Evolutionary conservation across 352 stramenopile species (phyloP).

Genomic region (Phytophthora crassamura): DNA sequence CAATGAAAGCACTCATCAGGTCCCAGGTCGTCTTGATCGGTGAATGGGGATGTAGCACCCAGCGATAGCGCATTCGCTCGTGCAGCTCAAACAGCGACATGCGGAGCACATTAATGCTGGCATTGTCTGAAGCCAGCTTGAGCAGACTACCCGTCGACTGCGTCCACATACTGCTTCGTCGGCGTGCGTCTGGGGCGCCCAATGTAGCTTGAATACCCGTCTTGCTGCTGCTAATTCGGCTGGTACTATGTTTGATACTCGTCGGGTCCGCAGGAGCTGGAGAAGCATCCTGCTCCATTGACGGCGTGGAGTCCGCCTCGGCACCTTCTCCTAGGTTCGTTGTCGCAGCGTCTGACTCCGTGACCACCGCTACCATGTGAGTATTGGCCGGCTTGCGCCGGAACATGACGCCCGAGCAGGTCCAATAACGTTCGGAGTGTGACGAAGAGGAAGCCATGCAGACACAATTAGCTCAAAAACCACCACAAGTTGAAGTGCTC

Average conservation of each 20-base stretch:
- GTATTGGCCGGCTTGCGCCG: conserved; percentile 17
- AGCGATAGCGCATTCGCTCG: conserved; percentile 52
- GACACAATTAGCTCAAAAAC: conserved; percentile 11
- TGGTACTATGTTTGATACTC: neutral
- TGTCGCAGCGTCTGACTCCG: conserved; percentile 11
- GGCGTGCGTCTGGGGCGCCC: neutral
- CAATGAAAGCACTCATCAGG: conserved; percentile 53
- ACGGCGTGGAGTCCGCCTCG: neutral
- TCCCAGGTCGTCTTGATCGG: conserved; percentile 64
- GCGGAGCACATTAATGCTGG: conserved; percentile 66
- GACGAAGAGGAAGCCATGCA: neutral
- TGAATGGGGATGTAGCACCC: conserved; percentile 63
- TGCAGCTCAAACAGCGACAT: conserved; percentile 68
- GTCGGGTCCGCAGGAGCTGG: neutral
- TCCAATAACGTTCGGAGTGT: too few relatives aligned
- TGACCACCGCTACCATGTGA: conserved; percentile 13
- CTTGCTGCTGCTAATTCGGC: conserved; percentile 15
- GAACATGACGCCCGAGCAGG: conserved; percentile 17
- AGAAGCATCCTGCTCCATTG: neutral
- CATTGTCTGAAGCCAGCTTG: conserved; percentile 19
- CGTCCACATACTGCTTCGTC: conserved; percentile 24
- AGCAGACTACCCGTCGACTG: conserved; percentile 21
- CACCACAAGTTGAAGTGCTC: conserved; percentile 5
- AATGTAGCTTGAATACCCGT: conserved; percentile 3
- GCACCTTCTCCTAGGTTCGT: conserved; percentile 17